phyloP scores from a whole-genome alignment of 1,139 yeast species.

The Suhomyces bokatorum region DNA sequence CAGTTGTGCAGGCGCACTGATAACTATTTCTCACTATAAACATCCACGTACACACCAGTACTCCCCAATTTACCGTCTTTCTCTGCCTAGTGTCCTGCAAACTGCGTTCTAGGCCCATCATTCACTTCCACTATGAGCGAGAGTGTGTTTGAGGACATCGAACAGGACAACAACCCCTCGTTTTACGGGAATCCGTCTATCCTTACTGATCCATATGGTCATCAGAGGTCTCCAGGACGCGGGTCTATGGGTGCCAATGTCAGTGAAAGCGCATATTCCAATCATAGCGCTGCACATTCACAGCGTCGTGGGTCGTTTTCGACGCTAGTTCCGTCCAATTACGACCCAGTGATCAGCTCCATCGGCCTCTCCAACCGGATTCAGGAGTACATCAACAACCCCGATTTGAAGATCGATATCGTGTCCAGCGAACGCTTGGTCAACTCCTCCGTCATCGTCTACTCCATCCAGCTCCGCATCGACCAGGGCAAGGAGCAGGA shows the following conservation, averaged over 20 bases:
- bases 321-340: constrained; percentile 8
- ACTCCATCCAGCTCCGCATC: constrained; percentile 35
- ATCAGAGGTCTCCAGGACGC: constrained; percentile 1
- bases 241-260: background rate
- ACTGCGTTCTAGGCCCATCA: background rate
- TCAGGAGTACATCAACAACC: constrained; percentile 29
- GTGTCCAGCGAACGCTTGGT: constrained; percentile 39
- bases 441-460: constrained; percentile 43
- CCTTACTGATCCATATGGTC: constrained; percentile 31
- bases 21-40: constrained; percentile 4
- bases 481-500: constrained; percentile 8
- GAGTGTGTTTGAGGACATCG: constrained; percentile 38
- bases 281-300: background rate
- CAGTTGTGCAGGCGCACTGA: constrained; percentile 3
- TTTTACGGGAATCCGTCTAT: constrained; percentile 40
- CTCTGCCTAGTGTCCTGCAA: background rate
- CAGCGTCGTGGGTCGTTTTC: constrained; percentile 3
- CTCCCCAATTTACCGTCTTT: background rate
- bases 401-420: constrained; percentile 32
- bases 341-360: constrained; percentile 34
- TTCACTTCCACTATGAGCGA: constrained; percentile 11
- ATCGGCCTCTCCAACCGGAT: constrained; percentile 43
- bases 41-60: background rate
- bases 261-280: background rate
- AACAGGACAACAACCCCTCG: constrained; percentile 52